These are phyloP conservation scores for Leccinum arenicola DNA, from an alignment of 768 basidiomycete species.

Conservation along the genomic window DNA sequence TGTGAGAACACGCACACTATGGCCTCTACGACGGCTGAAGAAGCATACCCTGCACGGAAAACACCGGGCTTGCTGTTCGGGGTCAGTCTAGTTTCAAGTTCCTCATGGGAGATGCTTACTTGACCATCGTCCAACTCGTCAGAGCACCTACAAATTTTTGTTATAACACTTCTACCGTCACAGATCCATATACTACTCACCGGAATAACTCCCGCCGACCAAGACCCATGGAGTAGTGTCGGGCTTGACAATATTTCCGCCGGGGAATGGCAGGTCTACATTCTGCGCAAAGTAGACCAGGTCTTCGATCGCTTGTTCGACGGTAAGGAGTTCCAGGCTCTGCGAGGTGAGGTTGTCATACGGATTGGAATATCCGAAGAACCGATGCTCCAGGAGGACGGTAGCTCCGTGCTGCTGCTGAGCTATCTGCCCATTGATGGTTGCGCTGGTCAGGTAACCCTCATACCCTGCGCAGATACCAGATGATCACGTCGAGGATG, in stretches of 20 bases:
- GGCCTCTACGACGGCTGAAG: slow-evolving; percentile 46
- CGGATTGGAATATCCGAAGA: slow-evolving; percentile 74
- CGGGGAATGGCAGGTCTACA: slow-evolving; percentile 63
- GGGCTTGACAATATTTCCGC: slow-evolving; percentile 60
- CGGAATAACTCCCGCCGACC: slow-evolving; percentile 44
- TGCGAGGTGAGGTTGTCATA: slow-evolving; percentile 55
- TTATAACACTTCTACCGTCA: neutral
- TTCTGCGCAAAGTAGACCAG: slow-evolving; percentile 68
- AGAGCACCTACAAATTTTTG: slow-evolving; percentile 29
- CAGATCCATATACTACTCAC: slow-evolving; percentile 5
- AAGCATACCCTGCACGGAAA: slow-evolving; percentile 44
- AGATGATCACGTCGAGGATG: neutral
- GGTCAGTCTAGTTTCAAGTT: neutral
- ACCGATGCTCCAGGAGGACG: slow-evolving; percentile 69
- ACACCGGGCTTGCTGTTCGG: slow-evolving; percentile 35
- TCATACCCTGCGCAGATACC: slow-evolving; percentile 24
- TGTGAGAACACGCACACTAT: slow-evolving; percentile 34
- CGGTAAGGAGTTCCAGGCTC: slow-evolving; percentile 58
- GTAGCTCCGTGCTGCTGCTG: slow-evolving; percentile 63
- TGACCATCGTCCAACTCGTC: slow-evolving; percentile 68
- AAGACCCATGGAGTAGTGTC: slow-evolving; percentile 43
- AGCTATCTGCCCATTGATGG: slow-evolving; percentile 63
- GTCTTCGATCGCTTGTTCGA: slow-evolving; percentile 75
- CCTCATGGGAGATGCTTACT: slow-evolving; percentile 37
- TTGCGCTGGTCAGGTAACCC: slow-evolving; percentile 61